phyloP scores from a whole-genome alignment of 176 grass and related monocot species.

The Oryza australiensis region DNA sequence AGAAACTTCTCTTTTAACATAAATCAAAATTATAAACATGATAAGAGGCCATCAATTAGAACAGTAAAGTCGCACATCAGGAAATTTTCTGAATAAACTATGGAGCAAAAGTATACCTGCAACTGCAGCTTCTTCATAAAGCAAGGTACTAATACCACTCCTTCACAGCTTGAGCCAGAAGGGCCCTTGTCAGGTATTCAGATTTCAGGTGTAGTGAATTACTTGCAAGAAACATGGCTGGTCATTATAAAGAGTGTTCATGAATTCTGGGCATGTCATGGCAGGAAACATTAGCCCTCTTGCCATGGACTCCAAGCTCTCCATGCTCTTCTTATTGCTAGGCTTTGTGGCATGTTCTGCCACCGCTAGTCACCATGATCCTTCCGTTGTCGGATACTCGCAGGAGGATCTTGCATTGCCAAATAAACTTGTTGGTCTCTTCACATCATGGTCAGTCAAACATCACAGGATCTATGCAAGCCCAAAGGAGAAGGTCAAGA shows the following conservation, averaged over 20 bases:
- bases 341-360: conserved; percentile 30
- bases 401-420: conserved; percentile 49
- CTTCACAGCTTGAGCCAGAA: conserved; percentile 55
- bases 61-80: not conserved
- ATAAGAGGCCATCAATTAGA: conserved; percentile 1
- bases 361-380: conserved; percentile 38
- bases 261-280: conserved; percentile 15
- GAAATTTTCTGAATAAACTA: not conserved
- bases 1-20: conserved; percentile 24
- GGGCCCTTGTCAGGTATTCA: conserved; percentile 31
- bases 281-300: conserved; percentile 14
- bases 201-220: conserved; percentile 24
- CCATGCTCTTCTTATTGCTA: conserved; percentile 40
- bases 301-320: conserved; percentile 52
- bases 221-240: conserved; percentile 69
- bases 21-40: conserved; percentile 32
- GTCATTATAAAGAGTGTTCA: conserved; percentile 38
- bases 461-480: conserved; percentile 56
- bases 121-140: conserved; percentile 52
- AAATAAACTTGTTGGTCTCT: conserved; percentile 36
- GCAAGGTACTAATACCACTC: conserved; percentile 49
- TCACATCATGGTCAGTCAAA: conserved; percentile 51
- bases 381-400: conserved; percentile 53
- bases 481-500: conserved; percentile 57
- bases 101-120: conserved; percentile 34